These are phyloP conservation scores for Protomyces inouyei DNA, from an alignment of 1,139 yeast genomes.

Conservation along the genomic window DNA sequence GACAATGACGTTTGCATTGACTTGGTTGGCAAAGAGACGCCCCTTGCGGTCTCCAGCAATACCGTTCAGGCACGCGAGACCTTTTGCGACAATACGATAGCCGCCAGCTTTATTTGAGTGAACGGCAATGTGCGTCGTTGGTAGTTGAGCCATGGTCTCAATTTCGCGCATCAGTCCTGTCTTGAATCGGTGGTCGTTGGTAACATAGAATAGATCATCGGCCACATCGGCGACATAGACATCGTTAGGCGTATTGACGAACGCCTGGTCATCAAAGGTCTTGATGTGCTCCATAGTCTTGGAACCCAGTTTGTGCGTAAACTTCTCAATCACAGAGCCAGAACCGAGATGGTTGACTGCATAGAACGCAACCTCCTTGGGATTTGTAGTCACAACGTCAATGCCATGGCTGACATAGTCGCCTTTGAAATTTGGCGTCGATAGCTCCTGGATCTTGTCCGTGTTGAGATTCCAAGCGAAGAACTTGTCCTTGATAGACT, in stretches of 20 bases:
- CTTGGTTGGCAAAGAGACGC: slow-evolving; percentile 11
- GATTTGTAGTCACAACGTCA: slow-evolving; percentile 13
- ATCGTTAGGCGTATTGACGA: slow-evolving; percentile 22
- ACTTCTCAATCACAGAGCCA: slow-evolving; percentile 24
- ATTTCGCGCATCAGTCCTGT: slow-evolving; percentile 11
- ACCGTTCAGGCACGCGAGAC: slow-evolving; percentile 12
- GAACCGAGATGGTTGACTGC: slow-evolving; percentile 18
- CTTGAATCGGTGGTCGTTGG: slow-evolving; percentile 19
- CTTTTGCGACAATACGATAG: slow-evolving; percentile 5
- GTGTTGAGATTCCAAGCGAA: slow-evolving; percentile 21
- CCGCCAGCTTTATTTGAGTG: slow-evolving; percentile 18
- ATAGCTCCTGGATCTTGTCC: slow-evolving; percentile 4
- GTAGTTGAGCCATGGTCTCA: slow-evolving; percentile 16
- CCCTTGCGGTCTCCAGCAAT: slow-evolving; percentile 24
- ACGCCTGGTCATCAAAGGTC: slow-evolving; percentile 11
- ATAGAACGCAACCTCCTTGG: slow-evolving; percentile 11
- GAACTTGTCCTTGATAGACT: slow-evolving; percentile 15
- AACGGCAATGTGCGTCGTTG: slow-evolving; percentile 16
- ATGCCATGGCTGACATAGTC: slow-evolving; percentile 16
- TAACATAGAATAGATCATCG: slow-evolving; percentile 20
- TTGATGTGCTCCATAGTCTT: slow-evolving; percentile 3
- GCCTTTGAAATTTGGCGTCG: neutral
- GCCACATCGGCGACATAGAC: slow-evolving; percentile 15
- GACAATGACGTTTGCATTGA: slow-evolving; percentile 15
- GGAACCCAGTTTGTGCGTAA: slow-evolving; percentile 15